Conservation (phyloP, 108 stramenopile species). For the Discostella stelligeroides region DNA sequence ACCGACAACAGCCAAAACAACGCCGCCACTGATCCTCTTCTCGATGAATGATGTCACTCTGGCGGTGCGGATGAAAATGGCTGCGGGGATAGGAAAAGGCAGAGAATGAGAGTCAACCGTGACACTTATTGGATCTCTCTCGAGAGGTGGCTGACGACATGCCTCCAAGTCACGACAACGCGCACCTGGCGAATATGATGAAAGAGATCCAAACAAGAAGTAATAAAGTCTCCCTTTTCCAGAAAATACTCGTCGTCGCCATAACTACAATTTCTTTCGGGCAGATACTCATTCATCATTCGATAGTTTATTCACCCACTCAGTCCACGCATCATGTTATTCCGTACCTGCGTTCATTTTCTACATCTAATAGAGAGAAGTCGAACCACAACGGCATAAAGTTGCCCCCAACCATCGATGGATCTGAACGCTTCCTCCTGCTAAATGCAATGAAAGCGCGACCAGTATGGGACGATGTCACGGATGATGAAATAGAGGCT, state of each 20-base stretch:
- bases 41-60: too few relatives aligned
- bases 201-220: too few relatives aligned
- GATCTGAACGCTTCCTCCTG: conserved; percentile 19
- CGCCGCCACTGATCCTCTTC: too few relatives aligned
- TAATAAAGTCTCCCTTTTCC: conserved; percentile 1
- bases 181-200: too few relatives aligned
- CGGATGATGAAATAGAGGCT: conserved; percentile 19
- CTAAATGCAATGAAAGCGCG: conserved; percentile 15
- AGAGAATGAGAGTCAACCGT: neutral
- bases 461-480: conserved; percentile 30
- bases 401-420: conserved; percentile 16
- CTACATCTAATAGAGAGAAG: neutral
- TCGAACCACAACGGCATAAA: conserved; percentile 1
- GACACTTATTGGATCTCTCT: neutral
- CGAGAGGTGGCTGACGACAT: neutral
- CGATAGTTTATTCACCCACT: neutral
- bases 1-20: too few relatives aligned
- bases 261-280: neutral
- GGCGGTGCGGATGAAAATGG: too few relatives aligned
- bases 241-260: conserved; percentile 10
- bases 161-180: neutral
- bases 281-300: neutral
- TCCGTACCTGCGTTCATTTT: neutral
- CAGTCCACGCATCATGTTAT: neutral
- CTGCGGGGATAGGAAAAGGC: neutral